Evolutionary conservation across 2,329 filamentous ascomycete species (phyloP).

Genomic region (Ilyonectria sp.): DNA sequence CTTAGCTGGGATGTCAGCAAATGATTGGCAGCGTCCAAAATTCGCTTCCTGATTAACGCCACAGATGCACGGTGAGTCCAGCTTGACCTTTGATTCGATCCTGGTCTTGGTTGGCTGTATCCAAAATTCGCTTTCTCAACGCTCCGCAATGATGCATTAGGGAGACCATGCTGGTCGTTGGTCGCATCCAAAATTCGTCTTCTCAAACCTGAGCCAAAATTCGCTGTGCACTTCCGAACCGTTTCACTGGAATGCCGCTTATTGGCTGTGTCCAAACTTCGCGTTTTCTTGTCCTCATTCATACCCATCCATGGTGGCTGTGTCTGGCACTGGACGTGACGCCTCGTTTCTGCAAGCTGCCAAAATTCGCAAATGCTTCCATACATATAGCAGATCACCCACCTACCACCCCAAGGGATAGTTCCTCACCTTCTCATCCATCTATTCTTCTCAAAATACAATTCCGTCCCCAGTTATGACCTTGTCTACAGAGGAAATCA

Average conservation of each 20-base stretch:
- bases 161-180: not conserved
- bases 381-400: not conserved
- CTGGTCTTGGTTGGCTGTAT: not conserved
- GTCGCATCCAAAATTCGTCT: not conserved
- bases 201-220: not conserved
- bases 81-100: not conserved
- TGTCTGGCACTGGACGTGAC: not conserved
- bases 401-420: not conserved
- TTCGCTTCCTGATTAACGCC: not conserved
- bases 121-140: not conserved
- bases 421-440: not conserved
- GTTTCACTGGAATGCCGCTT: no score
- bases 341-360: not conserved
- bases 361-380: not conserved
- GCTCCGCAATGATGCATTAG: not conserved
- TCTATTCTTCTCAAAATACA: not conserved
- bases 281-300: not conserved
- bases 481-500: slow-evolving; percentile 4
- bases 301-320: not conserved
- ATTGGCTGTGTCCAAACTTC: not conserved
- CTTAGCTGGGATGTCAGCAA: no score
- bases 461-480: not conserved
- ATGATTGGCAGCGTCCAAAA: not conserved
- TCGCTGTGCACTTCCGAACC: not conserved
- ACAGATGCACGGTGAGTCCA: not conserved